Evolutionary conservation across 148 eudicot genomes (phyloP), one percentile per base, ranked within the genome.

Genomic region (Arbutus unedo): DNA sequence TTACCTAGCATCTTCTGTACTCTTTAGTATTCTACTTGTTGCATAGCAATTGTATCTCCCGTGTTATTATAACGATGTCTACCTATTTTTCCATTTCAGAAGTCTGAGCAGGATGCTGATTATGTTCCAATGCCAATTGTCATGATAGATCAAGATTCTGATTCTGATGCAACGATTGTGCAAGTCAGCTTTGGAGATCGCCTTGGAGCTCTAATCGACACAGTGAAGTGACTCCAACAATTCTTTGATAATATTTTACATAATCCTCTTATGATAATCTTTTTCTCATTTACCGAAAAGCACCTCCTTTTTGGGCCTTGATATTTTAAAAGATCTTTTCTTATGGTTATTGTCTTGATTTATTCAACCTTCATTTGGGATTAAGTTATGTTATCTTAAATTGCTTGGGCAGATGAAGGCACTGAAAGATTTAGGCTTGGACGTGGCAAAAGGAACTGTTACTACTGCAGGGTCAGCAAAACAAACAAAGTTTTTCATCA

Each of bases 101-200:
- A 89, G 82, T 82, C 90, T 85, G 91, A 91, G 85, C 84, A 72
- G 79, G 94, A 90, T 75, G 78, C 86, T 72, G 98, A 92, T 85
- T 77, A 78, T 86, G 89, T 92, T 51, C 98, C 98, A 21, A 87
- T 88, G 88, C 98, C 98, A 23, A 88, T 94, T 83, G 98, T 96
- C 83, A 76, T 89, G 79, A 96, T 96, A 55, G 95, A 93, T 85
- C 98, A 96, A 88, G 94, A 91, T 89, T 82, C 95, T 81, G 94
- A 94, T 74, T 90, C 97, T 67, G 92, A 85, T 68, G 89, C 94
- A 88, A 94, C 99, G 48, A 86, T 92, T 41, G 98, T 96, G 82
- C 93, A 94, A 85, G 83, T 96, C 74, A 93, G 99, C 89, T 96
- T 96, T 86, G 99, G 99, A 81, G 99, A 96, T 90, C 99, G 99